Conservation (phyloP, 2,329 filamentous ascomycete genomes). For the Colletotrichum brevisporum region DNA sequence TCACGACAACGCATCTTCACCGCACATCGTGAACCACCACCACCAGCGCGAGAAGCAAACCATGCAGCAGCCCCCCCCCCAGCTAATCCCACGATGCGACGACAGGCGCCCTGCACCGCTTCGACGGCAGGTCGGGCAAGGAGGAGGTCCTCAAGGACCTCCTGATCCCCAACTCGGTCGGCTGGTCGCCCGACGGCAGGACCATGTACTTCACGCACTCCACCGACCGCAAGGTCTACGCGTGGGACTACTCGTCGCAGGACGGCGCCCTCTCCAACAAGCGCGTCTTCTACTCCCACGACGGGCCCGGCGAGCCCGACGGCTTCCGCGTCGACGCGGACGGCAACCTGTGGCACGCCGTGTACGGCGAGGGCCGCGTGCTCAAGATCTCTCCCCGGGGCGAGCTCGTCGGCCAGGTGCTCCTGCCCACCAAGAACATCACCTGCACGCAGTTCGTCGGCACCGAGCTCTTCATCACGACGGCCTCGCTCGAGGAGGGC, state of each 20-base stretch:
- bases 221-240: constrained; percentile 76
- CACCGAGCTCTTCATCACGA: constrained; percentile 83
- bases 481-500: constrained; percentile 75
- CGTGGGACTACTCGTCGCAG: constrained; percentile 79
- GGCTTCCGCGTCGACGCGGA: constrained; percentile 88
- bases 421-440: constrained; percentile 82
- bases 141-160: constrained; percentile 74
- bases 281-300: constrained; percentile 80
- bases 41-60: constrained; percentile 6
- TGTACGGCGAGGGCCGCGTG: constrained; percentile 85
- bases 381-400: constrained; percentile 80
- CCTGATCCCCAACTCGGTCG: constrained; percentile 87
- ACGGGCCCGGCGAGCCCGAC: constrained; percentile 79
- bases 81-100: constrained; percentile 14
- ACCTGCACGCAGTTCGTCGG: constrained; percentile 88
- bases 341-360: constrained; percentile 89
- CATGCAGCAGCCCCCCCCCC: neutral
- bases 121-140: constrained; percentile 73
- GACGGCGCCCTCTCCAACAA: constrained; percentile 77
- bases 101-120: constrained; percentile 79
- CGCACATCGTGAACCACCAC: neutral
- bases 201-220: constrained; percentile 90
- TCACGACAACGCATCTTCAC: constrained; percentile 15
- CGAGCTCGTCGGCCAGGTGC: constrained; percentile 80
- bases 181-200: constrained; percentile 81